Evolutionary conservation across 768 basidiomycete species (phyloP), one percentile per base, ranked within the genome.

Genomic region (Imleria badia): DNA sequence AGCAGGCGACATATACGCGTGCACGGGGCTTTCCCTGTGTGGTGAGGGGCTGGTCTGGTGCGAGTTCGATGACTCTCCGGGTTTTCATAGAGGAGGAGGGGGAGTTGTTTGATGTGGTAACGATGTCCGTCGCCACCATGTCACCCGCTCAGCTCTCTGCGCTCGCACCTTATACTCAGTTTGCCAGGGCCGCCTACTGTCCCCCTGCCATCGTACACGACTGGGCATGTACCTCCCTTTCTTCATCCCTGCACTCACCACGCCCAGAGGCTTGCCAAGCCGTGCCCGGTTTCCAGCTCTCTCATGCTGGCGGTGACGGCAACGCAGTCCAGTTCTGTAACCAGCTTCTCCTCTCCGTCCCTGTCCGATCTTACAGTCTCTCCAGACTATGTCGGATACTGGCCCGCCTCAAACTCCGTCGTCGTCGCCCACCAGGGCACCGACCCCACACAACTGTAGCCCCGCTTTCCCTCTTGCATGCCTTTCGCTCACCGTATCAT

Each of bases 1-100:
- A 26, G 67, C 89, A 92, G 22, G 89, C 90, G 36, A 91, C 85
- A 59, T 83, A 92, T 22, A 91, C 89, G 33, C 89, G 79, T 19
- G 82, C 79, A 19, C 89, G 79, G 20, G 81, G 84, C 60, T 81
- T 89, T n/a, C 89, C 89, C 66, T 91, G 87, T 0, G 87, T 87
- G 1, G 89, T 91, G 41, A 86, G 82, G 3, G 89, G 89, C 62
- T 91, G 89, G 64, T 87, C 85, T 5, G 85, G 77, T 3, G 88
- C 84, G 33, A 91, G 80, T 43, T 82, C 83, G 46, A 91, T 86
- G 40, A 79, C 77, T 45, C 81, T 78, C 41, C 82, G 76, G 15
- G 73, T 22, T 56, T 82, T 85, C 22, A 60, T 69, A 52, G 45
- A 3, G 15, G 66, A 48, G 10, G 34, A 17, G 29, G 48, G 23